Evolutionary conservation across 2,329 filamentous ascomycete genomes (phyloP), one percentile per base, ranked within the genome.

Genomic region (Fusarium sp.): DNA sequence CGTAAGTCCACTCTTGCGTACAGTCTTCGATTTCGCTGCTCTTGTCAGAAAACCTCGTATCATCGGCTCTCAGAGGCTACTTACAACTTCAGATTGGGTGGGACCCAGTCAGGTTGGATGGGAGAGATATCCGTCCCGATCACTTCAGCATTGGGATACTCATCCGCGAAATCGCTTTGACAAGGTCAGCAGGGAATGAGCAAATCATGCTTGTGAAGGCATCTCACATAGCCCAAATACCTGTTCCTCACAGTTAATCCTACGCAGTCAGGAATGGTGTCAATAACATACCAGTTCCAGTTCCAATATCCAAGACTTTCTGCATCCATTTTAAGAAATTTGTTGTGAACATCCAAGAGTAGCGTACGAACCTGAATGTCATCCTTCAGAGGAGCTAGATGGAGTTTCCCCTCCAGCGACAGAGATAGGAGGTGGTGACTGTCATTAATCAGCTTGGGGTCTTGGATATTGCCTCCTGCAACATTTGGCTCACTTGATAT

Each of bases 101-200:
- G 78, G 0, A 91, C 85, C 81, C 87, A 88, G 30, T 81, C 80
- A 2, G 88, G 88, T 72, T 90, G 89, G 18, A 90, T 88, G 2
- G 88, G 87, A 18, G 86, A 88, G 14, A 90, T 84, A 73, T 90
- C 88, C 6, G 86, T 88, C 38, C 88, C 88, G 47, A 84, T 82
- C 3, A 80, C 87, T 81, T 78, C 82, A 57, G 78, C 85, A 69
- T 82, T 77, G 28, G 86, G 86, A 48, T 84, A 85, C 17, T 83
- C 70, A 59, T 87, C 79, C 64, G 83, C 80, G 51, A 83, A 79
- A 64, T 89, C 89, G 61, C 90, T 90, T 2, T 18, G 6, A 0
- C 3, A n/a, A 8, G 1, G 20, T 74, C 1, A 24, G 24, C 24
- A 24, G 24, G 24, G 24, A 24, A 24, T 24, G 24, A 24, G 24